phyloP scores from a whole-genome alignment of 1,139 yeast species.

The Yamadazyma songkhlaensis region DNA sequence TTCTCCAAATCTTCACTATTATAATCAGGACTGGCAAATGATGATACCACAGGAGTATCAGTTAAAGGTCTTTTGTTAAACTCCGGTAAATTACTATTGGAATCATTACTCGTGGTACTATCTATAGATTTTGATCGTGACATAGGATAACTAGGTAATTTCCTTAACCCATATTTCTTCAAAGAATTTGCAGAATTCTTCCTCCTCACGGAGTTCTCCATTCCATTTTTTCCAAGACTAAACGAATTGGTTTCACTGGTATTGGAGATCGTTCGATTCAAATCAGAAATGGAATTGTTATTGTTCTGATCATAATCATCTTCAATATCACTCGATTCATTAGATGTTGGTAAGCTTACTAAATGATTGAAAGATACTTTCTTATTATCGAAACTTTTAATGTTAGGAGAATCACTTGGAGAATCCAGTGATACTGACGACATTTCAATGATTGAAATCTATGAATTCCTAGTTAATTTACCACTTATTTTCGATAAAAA shows the following conservation, averaged over 20 bases:
- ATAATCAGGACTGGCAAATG: slow-evolving; percentile 50
- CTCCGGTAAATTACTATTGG: slow-evolving; percentile 42
- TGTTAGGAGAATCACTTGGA: background rate
- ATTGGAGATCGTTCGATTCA: background rate
- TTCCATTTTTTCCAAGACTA: background rate
- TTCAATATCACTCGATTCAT: slow-evolving; percentile 14
- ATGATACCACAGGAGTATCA: slow-evolving; percentile 67
- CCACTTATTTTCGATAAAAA: no score
- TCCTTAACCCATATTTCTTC: slow-evolving; percentile 14
- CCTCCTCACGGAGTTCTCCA: background rate
- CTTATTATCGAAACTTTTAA: slow-evolving; percentile 1
- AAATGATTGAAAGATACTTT: slow-evolving; percentile 13
- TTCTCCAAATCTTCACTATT: slow-evolving; percentile 17
- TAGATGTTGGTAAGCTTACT: slow-evolving; percentile 12
- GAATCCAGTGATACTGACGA: slow-evolving; percentile 2
- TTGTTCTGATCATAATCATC: slow-evolving; percentile 6
- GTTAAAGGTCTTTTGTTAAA: slow-evolving; percentile 69
- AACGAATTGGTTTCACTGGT: no score
- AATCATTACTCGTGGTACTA: slow-evolving; percentile 19
- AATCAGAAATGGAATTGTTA: background rate
- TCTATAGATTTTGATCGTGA: slow-evolving; percentile 28
- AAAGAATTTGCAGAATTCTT: slow-evolving; percentile 4
- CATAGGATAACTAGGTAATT: slow-evolving; percentile 17
- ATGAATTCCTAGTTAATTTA: background rate
- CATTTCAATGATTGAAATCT: background rate